Percentiles rank a stretch among this genome's conserved stretches.
These are phyloP conservation scores for Apiospora marii DNA, from an alignment of 2,329 filamentous ascomycete species.

Conservation along the genomic window DNA sequence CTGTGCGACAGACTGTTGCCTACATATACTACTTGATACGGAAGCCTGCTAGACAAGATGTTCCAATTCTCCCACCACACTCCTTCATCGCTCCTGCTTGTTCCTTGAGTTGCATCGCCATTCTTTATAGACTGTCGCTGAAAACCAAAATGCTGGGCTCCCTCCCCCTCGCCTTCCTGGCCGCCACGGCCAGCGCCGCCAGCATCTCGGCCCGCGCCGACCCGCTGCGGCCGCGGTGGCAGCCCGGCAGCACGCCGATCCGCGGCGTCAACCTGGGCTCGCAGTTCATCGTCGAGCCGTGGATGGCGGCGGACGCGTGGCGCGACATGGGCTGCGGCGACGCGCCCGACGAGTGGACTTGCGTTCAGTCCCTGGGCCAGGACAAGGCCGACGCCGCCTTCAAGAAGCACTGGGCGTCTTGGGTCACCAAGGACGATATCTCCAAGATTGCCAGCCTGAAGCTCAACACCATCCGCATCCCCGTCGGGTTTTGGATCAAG, in stretches of 20 bases:
- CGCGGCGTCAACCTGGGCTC: conserved; percentile 59
- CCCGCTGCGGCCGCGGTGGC: conserved; percentile 14
- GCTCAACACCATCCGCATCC: conserved; percentile 57
- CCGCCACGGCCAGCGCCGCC: conserved; percentile 10
- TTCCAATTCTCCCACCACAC: background rate
- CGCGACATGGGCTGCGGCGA: conserved; percentile 53
- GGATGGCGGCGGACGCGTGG: conserved; percentile 55
- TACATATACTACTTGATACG: background rate
- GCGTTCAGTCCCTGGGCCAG: conserved; percentile 54
- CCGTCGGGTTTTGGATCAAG: conserved; percentile 59
- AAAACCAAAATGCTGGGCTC: background rate
- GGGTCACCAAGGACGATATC: conserved; percentile 56
- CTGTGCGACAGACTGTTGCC: too few relatives aligned
- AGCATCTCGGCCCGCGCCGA: conserved; percentile 7
- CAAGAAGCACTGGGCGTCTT: conserved; percentile 54
- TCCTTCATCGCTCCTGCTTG: background rate
- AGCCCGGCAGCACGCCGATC: conserved; percentile 27
- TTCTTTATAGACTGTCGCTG: too few relatives aligned
- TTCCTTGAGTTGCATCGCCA: background rate
- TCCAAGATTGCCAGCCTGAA: conserved; percentile 51
- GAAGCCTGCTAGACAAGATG: background rate
- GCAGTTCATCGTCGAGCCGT: conserved; percentile 59
- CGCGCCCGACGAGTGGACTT: conserved; percentile 55
- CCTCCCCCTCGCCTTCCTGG: conserved; percentile 4
- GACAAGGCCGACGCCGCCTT: conserved; percentile 53